Evolutionary conservation across 1,139 yeast species (phyloP), one percentile per base, ranked within the genome.

Genomic region (Zygosaccharomyces pseudobailii): DNA sequence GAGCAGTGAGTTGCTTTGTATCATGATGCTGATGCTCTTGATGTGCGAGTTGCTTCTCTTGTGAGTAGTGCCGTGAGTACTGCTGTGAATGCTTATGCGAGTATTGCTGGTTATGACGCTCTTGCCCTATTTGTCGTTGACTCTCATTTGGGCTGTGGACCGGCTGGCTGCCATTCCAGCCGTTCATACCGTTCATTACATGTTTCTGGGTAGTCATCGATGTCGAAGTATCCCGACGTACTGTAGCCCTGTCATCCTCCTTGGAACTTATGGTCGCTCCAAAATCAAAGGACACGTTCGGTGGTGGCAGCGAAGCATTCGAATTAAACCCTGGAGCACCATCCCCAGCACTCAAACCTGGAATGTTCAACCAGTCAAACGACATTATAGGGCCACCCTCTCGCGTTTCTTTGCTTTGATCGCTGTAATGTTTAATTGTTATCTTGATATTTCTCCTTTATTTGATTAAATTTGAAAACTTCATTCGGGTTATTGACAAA

Each of bases 341-440:
- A 8, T 58, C 57, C 40, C 45, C 49, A 19, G 51, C 43, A 25
- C 50, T 47, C 30, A 61, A 44, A 8, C 67, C 67, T 10, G 68
- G 67, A 34, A 62, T 55, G 43, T 63, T 63, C 31, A 63, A 47
- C 68, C 68, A 63, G 46, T 63, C 67, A 42, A 61, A 63, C 3
- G 68, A 63, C 68, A 63, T 63, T 9, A 9, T 34, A 27, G 28
- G 21, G 35, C 36, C 36, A 33, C 31, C 36, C 23, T 38, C 41
- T 38, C 41, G 30, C 32, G 24, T 38, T 38, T 28, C 9, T 28
- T 27, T 20, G 32, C 33, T 17, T 38, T 27, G 10, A 13, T 8
- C n/a, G 17, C n/a, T 38, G 22, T 10, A 19, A 5, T 19, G 33
- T 27, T 28, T 19, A 28, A 13, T 9, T 28, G 42, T 36, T 23